These are phyloP conservation scores for Teratosphaeria pseudoeucalypti DNA, from an alignment of 2,329 filamentous ascomycete species.

Conservation along the genomic window DNA sequence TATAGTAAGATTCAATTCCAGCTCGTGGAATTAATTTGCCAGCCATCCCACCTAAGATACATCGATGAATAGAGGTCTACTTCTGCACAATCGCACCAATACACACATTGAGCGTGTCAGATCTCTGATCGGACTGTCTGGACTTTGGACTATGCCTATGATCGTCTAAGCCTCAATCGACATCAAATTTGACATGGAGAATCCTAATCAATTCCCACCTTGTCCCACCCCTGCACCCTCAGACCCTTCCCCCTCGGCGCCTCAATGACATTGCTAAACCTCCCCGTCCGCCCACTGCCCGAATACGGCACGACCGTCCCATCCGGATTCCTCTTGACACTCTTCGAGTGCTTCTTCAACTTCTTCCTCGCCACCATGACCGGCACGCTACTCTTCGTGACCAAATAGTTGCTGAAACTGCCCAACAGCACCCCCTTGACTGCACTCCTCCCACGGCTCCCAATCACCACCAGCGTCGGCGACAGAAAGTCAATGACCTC, in stretches of 20 bases:
- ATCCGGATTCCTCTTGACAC: slow-evolving; percentile 28
- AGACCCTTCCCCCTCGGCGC: slow-evolving; percentile 21
- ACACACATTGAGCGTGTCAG: no score
- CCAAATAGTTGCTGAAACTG: slow-evolving; percentile 94
- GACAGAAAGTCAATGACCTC: slow-evolving; percentile 91
- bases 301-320: slow-evolving; percentile 22
- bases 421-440: slow-evolving; percentile 91
- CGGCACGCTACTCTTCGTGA: slow-evolving; percentile 90
- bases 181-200: no score
- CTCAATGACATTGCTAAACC: slow-evolving; percentile 26
- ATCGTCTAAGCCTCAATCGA: no score
- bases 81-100: no score
- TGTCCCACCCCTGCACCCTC: slow-evolving; percentile 24
- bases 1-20: no score
- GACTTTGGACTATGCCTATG: no score
- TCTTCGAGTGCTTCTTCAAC: slow-evolving; percentile 63
- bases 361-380: slow-evolving; percentile 97
- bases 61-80: no score
- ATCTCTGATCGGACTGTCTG: no score
- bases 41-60: no score
- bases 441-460: slow-evolving; percentile 80
- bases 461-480: slow-evolving; percentile 86
- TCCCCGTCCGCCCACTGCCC: slow-evolving; percentile 19
- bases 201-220: slow-evolving; percentile 24
- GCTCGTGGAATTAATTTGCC: no score